Evolutionary conservation across 371 early-diverging fungal species (phyloP), one percentile per base, ranked within the genome.

Genomic region (Gilbertella persicaria): DNA sequence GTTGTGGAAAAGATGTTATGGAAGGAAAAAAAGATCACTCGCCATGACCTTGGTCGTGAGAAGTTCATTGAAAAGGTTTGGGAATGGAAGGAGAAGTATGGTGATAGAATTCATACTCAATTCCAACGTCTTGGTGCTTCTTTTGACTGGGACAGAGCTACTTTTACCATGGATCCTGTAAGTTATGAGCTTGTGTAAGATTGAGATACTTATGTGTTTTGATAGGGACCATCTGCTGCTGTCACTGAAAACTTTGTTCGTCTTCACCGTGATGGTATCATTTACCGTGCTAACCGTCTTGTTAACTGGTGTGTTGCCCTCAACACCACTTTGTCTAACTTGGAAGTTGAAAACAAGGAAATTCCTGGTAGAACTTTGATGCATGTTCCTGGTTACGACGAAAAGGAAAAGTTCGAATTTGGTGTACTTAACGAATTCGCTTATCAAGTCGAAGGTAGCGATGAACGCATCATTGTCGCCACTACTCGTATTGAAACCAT

Each of bases 401-500:
- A 83, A 44, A 81, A 90, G 46, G 92, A 93, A 69, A 91, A 95
- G 78, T 96, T 98, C 72, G 93, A 96, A 77, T 99, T 99, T 83
- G 99, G 99, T 74, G 94, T 95, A n/a, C 70, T 95, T 50, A 87
- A 95, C 53, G 93, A 93, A 55, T 94, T 99, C 64, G 94, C 90
- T 5, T 97, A 77, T 75, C 81, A 81, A 49, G 78, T 97, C 17
- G 97, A 95, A 67, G 78, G 80, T 59, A 80, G 87, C 40, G 86
- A 85, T 38, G 96, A 96, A 66, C 86, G 86, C 62, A 80, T 99
- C 56, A 76, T 95, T 54, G 96, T 99, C 38, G 98, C 97, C 20
- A 99, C 99, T 17, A 99, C 99, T 3, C 93, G 99, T 89, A 86
- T 98, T 57, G 99, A 99, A 78, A 99, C 99, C 49, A 99, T 99